These are phyloP conservation scores for Aspergillus funiculosus DNA, from an alignment of 495 filamentous ascomycete genomes.

Conservation along the genomic window DNA sequence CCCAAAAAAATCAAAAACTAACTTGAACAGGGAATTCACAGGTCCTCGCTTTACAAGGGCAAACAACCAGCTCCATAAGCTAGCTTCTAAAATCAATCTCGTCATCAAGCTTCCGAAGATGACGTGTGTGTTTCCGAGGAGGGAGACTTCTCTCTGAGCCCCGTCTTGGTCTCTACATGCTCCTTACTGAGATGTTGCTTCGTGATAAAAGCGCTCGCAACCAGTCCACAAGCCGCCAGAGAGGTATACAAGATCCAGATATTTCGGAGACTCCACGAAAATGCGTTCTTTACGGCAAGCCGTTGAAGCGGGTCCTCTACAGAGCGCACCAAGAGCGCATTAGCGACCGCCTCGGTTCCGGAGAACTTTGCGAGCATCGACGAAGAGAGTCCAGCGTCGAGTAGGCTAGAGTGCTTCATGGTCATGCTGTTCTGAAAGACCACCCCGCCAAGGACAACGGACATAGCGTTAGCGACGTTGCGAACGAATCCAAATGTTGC, in stretches of 20 bases:
- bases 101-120: not conserved
- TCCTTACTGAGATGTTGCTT: constrained; percentile 48
- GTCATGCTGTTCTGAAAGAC: constrained; percentile 67
- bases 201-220: constrained; percentile 51
- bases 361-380: constrained; percentile 37
- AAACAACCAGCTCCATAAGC: no score
- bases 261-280: constrained; percentile 54
- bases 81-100: no score
- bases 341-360: constrained; percentile 47
- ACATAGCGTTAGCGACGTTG: constrained; percentile 63
- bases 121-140: not conserved
- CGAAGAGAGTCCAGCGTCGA: constrained; percentile 41
- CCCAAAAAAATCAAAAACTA: not conserved
- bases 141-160: constrained; percentile 26
- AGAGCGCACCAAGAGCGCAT: constrained; percentile 39
- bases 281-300: constrained; percentile 47
- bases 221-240: constrained; percentile 43
- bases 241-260: constrained; percentile 59
- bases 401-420: constrained; percentile 29
- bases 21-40: not conserved
- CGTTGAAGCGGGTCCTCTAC: constrained; percentile 42
- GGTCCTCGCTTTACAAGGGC: constrained; percentile 2
- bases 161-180: constrained; percentile 56
- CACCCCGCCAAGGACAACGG: constrained; percentile 72
- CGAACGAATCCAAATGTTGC: constrained; percentile 70